Percentiles rank a stretch among this genome's conserved stretches.
phyloP scores from a whole-genome alignment of 495 filamentous ascomycete genomes.

The Polyplosphaeria fusca region DNA sequence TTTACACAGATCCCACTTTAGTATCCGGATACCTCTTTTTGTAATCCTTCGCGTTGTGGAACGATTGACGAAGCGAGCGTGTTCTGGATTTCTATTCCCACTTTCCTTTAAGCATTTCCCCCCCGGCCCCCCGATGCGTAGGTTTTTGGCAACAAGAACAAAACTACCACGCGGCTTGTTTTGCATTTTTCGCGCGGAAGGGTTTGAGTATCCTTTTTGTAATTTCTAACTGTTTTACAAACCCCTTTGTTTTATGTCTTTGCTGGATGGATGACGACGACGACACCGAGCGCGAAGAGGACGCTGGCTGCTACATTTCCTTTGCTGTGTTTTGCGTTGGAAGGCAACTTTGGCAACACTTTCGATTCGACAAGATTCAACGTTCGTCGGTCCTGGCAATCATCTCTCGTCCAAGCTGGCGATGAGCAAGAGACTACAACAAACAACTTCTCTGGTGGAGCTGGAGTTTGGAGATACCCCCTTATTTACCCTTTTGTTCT shows the following conservation, averaged over 20 bases:
- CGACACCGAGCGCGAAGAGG: background rate
- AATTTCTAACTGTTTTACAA: too few species aligned
- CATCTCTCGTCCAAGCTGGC: background rate
- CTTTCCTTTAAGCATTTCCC: conserved; percentile 12
- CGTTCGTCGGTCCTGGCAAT: background rate
- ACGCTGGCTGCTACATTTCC: background rate
- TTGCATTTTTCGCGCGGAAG: background rate
- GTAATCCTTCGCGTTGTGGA: conserved; percentile 1
- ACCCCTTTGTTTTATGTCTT: conserved; percentile 2
- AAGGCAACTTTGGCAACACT: background rate
- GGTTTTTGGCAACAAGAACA: background rate
- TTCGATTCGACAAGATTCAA: background rate
- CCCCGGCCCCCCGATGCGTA: too few species aligned
- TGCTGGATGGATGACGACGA: background rate
- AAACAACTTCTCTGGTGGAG: conserved; percentile 33
- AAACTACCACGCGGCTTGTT: background rate
- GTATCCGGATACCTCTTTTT: background rate
- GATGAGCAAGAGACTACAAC: conserved; percentile 6
- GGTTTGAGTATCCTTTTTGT: conserved; percentile 17
- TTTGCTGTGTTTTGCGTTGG: background rate
- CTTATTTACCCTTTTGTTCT: conserved; percentile 15
- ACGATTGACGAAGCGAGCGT: conserved; percentile 2
- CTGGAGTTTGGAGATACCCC: conserved; percentile 35
- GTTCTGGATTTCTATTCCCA: conserved; percentile 7
- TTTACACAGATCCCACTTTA: background rate